Conservation (phyloP, 2,329 filamentous ascomycete species). For the Pseudocercospora macadamiae region DNA sequence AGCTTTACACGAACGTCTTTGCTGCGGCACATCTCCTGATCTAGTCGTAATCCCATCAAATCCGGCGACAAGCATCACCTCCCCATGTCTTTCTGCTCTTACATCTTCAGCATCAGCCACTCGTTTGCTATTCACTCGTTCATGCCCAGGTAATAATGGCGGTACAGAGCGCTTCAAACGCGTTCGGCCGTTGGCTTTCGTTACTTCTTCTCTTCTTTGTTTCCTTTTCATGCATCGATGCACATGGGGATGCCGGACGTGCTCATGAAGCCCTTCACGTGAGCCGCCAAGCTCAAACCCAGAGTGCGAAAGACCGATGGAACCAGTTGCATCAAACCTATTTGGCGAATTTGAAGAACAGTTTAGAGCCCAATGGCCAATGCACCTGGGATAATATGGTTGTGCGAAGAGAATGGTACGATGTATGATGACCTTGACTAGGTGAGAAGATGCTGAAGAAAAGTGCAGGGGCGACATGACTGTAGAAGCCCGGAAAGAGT, state of each 20-base stretch:
- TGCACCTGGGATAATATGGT: slow-evolving; percentile 28
- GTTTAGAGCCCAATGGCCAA: slow-evolving; percentile 15
- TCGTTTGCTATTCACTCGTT: slow-evolving; percentile 4
- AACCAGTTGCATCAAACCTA: slow-evolving; percentile 16
- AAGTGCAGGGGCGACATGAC: slow-evolving; percentile 24
- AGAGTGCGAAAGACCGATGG: slow-evolving; percentile 16
- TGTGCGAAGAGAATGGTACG: slow-evolving; percentile 23
- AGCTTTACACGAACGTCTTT: neutral
- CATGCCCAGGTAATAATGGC: neutral
- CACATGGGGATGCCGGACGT: neutral
- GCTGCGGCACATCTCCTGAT: neutral
- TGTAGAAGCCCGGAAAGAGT: slow-evolving; percentile 19
- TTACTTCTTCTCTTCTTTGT: neutral
- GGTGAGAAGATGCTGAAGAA: neutral
- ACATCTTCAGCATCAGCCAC: neutral
- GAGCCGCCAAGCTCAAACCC: slow-evolving; percentile 2
- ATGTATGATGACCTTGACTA: neutral
- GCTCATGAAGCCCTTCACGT: neutral
- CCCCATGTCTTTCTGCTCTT: neutral
- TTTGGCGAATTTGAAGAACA: slow-evolving; percentile 11
- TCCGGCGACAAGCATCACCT: neutral
- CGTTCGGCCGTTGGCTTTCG: neutral
- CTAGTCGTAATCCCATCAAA: neutral
- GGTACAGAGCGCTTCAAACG: neutral
- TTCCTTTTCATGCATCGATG: neutral